A percentile compares a stretch with the other conserved stretches of the same genome.
These are phyloP conservation scores for Cladosporium sp. DNA, from an alignment of 2,329 filamentous ascomycete species.

Conservation along the genomic window DNA sequence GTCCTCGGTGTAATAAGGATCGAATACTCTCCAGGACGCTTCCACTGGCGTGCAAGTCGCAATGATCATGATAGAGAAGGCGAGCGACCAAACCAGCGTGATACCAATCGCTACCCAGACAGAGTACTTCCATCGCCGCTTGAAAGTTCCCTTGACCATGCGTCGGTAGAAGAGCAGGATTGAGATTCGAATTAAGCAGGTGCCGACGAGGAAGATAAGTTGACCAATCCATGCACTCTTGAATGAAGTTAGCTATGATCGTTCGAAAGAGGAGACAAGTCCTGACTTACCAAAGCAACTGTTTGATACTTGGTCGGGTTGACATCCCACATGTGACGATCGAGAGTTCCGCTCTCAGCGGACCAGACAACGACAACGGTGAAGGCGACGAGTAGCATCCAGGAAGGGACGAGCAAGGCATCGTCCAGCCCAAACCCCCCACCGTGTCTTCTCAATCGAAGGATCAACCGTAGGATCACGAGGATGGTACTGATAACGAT, in stretches of 20 bases:
- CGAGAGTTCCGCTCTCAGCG: background rate
- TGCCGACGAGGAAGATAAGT: constrained; percentile 30
- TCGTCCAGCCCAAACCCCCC: constrained; percentile 16
- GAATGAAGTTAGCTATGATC: background rate
- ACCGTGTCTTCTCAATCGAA: constrained; percentile 21
- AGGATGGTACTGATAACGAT: constrained; percentile 20
- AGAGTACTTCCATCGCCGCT: constrained; percentile 34
- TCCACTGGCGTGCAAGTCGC: constrained; percentile 18
- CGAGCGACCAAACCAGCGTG: constrained; percentile 36
- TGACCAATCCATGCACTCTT: constrained; percentile 32
- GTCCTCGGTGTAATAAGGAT: constrained; percentile 16
- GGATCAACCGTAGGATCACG: constrained; percentile 20
- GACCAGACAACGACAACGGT: constrained; percentile 5
- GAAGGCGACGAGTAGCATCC: constrained; percentile 6
- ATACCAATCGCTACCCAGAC: constrained; percentile 36
- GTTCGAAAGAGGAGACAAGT: background rate
- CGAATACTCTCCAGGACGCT: constrained; percentile 19
- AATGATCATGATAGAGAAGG: constrained; percentile 30
- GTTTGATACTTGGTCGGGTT: background rate
- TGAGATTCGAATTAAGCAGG: constrained; percentile 34
- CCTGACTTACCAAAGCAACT: constrained; percentile 4
- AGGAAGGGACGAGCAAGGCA: constrained; percentile 6
- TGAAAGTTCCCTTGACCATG: constrained; percentile 34
- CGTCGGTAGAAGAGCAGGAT: constrained; percentile 41
- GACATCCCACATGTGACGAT: constrained; percentile 13